Conservation (phyloP, 2,329 filamentous ascomycete species). For the Xylaria sp. region DNA sequence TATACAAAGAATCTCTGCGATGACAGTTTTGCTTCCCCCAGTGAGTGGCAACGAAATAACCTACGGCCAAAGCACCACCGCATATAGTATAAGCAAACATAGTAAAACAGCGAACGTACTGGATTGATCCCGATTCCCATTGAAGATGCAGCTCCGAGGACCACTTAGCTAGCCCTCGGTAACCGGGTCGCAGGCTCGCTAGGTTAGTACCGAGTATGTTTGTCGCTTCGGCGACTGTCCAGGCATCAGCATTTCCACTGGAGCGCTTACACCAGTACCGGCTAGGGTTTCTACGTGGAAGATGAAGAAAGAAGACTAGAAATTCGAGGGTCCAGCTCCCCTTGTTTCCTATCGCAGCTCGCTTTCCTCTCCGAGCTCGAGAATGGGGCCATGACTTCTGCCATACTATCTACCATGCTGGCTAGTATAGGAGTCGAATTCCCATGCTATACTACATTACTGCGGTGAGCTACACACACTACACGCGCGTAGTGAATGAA, state of each 20-base stretch:
- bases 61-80: constrained; percentile 11
- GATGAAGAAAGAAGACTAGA: constrained; percentile 5
- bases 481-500: neutral
- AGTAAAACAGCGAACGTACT: constrained; percentile 5
- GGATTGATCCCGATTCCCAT: neutral
- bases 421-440: constrained; percentile 9
- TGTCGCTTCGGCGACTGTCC: neutral
- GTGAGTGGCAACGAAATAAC: neutral
- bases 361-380: constrained; percentile 20
- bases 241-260: constrained; percentile 11
- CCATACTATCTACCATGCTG: neutral
- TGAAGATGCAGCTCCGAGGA: constrained; percentile 1
- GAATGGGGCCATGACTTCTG: constrained; percentile 5
- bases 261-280: neutral
- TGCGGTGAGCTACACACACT: neutral
- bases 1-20: neutral
- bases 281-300: neutral
- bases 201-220: neutral
- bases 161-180: neutral
- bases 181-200: constrained; percentile 7
- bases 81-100: neutral
- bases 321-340: neutral
- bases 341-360: constrained; percentile 17
- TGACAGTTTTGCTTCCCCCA: neutral
- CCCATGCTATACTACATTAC: neutral